A percentile compares a stretch with the other conserved stretches of the same genome.
Conservation (phyloP, 306 rosid genomes). For the Gastrolobium bilobum region DNA sequence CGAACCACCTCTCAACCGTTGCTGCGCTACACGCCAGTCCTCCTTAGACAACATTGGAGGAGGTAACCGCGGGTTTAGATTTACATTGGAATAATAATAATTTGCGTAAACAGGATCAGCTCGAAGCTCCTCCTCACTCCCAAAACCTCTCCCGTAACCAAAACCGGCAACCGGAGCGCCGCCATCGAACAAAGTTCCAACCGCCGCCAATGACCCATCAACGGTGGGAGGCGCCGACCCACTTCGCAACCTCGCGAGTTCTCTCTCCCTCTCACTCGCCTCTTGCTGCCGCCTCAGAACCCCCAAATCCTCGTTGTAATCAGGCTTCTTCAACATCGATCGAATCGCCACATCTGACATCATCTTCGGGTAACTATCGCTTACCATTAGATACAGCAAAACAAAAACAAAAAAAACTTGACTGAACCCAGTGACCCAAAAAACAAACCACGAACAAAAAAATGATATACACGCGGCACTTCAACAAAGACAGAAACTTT, state of each 20-base stretch:
- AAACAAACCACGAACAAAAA: background rate
- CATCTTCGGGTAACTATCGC: conserved; percentile 71
- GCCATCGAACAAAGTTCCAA: conserved; percentile 66
- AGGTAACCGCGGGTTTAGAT: conserved; percentile 87
- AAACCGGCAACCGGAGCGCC: conserved; percentile 50
- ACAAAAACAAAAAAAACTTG: background rate
- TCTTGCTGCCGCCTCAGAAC: conserved; percentile 70
- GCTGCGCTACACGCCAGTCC: conserved; percentile 83
- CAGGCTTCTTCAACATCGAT: conserved; percentile 69
- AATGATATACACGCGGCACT: conserved; percentile 24
- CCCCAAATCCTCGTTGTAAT: conserved; percentile 72
- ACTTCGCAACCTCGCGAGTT: conserved; percentile 74
- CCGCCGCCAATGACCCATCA: conserved; percentile 79
- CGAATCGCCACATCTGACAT: conserved; percentile 79
- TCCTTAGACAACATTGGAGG: conserved; percentile 91
- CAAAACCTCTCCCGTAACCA: conserved; percentile 46
- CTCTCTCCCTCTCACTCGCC: conserved; percentile 67
- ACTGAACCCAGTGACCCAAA: conserved; percentile 6
- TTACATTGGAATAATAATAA: conserved; percentile 81
- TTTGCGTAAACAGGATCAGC: conserved; percentile 86
- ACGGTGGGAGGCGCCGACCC: conserved; percentile 98
- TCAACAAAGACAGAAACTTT: conserved; percentile 57
- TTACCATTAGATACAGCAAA: conserved; percentile 57
- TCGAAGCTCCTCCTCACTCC: conserved; percentile 77
- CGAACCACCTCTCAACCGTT: conserved; percentile 71